A percentile compares a stretch with the other conserved stretches of the same genome.
Evolutionary conservation across 2,329 filamentous ascomycete genomes (phyloP).

Genomic region (Teratosphaeria zuluensis): DNA sequence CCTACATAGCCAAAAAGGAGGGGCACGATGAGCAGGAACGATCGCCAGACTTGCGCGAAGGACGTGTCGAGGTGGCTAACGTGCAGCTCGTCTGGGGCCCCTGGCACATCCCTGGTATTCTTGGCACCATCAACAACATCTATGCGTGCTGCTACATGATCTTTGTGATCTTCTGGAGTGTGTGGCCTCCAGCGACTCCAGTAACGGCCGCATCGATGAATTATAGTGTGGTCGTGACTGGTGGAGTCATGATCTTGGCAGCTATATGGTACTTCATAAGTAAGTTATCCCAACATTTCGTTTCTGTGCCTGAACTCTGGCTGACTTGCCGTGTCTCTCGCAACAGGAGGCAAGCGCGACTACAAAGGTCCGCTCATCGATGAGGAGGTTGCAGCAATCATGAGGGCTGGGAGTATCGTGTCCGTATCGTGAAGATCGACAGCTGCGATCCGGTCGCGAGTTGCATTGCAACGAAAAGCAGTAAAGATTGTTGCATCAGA

Average conservation of each 20-base stretch:
- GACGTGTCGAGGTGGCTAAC: conserved; percentile 8
- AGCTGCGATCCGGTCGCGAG: neutral
- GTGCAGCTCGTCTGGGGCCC: conserved; percentile 44
- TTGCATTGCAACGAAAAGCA: neutral
- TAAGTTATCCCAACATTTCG: neutral
- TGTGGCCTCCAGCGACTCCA: conserved; percentile 36
- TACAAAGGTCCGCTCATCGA: conserved; percentile 31
- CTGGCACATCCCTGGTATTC: conserved; percentile 42
- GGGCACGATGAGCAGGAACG: neutral
- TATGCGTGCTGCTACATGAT: conserved; percentile 45
- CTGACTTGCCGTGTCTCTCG: neutral
- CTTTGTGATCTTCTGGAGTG: conserved; percentile 48
- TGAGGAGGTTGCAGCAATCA: conserved; percentile 21
- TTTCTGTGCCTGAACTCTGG: neutral
- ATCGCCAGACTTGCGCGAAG: conserved; percentile 1
- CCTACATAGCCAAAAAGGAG: neutral
- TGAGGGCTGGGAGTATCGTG: conserved; percentile 17
- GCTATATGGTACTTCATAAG: conserved; percentile 27
- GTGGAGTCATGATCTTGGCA: conserved; percentile 29
- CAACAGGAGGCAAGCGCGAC: conserved; percentile 21
- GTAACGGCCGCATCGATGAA: conserved; percentile 33
- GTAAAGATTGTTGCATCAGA: neutral
- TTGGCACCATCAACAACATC: conserved; percentile 46
- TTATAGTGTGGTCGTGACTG: conserved; percentile 30
- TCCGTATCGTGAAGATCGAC: conserved; percentile 1